Evolutionary conservation across 2,329 filamentous ascomycete species (phyloP).

Genomic region (Daldinia eschscholtzii): DNA sequence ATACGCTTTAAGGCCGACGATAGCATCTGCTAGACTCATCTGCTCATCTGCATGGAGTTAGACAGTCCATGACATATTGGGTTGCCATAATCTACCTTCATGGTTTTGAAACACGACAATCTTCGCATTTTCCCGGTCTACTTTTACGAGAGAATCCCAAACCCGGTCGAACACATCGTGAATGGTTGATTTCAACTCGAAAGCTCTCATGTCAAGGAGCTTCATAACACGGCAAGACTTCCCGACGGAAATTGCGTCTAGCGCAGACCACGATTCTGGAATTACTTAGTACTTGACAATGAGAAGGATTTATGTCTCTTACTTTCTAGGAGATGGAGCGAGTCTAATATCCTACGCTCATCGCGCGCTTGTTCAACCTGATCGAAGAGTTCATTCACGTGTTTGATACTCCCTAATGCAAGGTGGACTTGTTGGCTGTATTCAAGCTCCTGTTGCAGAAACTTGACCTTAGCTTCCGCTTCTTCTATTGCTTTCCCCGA

Average conservation of each 20-base stretch:
- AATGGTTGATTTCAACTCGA: constrained; percentile 75
- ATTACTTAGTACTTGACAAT: constrained; percentile 44
- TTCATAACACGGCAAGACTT: constrained; percentile 72
- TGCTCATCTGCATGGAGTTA: constrained; percentile 59
- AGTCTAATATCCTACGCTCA: constrained; percentile 69
- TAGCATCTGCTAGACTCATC: constrained; percentile 66
- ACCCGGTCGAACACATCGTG: constrained; percentile 74
- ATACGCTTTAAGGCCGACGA: constrained; percentile 68
- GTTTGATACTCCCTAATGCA: constrained; percentile 64
- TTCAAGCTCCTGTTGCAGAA: constrained; percentile 68
- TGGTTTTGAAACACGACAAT: constrained; percentile 68
- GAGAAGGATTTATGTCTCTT: constrained; percentile 44
- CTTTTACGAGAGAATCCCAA: constrained; percentile 77
- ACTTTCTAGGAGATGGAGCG: constrained; percentile 69
- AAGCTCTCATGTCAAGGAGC: constrained; percentile 74
- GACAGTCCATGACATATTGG: neutral
- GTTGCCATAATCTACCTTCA: constrained; percentile 57
- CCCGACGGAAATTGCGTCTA: constrained; percentile 71
- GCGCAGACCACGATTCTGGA: constrained; percentile 67
- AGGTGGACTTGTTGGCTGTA: constrained; percentile 70
- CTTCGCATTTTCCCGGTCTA: constrained; percentile 68
- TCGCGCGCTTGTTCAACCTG: constrained; percentile 69
- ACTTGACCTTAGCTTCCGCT: constrained; percentile 67
- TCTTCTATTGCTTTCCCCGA: constrained; percentile 66
- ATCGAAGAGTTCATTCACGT: constrained; percentile 71